These are phyloP conservation scores for Sporothrix schenckii DNA, from an alignment of 2,329 filamentous ascomycete genomes.

Conservation along the genomic window DNA sequence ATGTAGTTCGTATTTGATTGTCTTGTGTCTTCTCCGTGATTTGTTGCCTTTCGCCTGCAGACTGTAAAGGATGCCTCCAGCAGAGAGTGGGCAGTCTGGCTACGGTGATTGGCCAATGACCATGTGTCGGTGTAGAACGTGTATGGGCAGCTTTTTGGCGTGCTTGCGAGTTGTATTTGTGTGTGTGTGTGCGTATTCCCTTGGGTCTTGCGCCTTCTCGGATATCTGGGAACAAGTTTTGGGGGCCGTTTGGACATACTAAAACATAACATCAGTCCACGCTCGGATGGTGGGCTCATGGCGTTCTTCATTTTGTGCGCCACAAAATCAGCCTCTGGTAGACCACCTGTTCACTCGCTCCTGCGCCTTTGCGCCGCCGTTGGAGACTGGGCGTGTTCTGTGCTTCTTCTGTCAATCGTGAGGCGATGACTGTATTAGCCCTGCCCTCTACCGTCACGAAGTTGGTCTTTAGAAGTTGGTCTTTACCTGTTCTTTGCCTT, in stretches of 20 bases:
- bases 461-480: too few species aligned
- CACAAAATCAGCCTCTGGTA: not conserved
- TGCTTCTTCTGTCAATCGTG: not conserved
- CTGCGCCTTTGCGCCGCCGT: constrained; percentile 3
- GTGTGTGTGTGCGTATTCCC: not conserved
- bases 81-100: constrained; percentile 4
- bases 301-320: not conserved
- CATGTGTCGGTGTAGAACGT: constrained; percentile 28
- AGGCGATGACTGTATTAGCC: constrained; percentile 1
- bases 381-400: not conserved
- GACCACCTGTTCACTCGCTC: constrained; percentile 15
- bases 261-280: constrained; percentile 10
- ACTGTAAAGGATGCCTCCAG: not conserved
- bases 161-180: not conserved
- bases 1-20: not conserved
- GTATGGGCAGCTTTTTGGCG: not conserved
- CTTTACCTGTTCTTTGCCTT: too few species aligned
- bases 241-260: too few species aligned
- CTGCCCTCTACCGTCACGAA: not conserved
- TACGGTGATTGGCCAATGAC: constrained; percentile 27
- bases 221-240: not conserved
- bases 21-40: not conserved
- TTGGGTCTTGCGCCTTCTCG: not conserved
- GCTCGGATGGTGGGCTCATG: constrained; percentile 1
- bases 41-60: not conserved